Base-by-base conservation (phyloP, 208 protist genomes). In the Wallacemonas sp. region DNA sequence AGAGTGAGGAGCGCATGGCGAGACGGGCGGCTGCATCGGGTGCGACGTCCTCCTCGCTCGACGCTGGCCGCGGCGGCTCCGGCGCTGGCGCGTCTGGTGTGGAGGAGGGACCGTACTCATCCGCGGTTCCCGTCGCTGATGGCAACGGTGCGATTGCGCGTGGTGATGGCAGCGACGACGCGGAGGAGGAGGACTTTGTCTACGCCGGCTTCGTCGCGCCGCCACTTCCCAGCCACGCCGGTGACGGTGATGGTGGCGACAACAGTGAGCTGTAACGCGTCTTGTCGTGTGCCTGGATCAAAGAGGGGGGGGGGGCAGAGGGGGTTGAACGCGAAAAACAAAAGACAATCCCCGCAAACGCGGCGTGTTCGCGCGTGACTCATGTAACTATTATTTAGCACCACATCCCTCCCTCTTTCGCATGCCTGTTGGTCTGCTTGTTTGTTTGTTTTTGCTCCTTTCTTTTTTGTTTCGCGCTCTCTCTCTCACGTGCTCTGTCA, bases 171-270 rank as follows among this genome's bases (percentile, higher is more conserved):
- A 36, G 30, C 21, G 58, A 46, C 26, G 62, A 23, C 19, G 67
- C 64, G 54, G 34, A 65, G 14, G 65, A 67, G 14, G 62, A 49
- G 1, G 54, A 58, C 23, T 54, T 64, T 29, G 65, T 68, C 9
- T 85, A 89, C 61, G 63, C 70, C 8, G 78, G 80, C 44, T 86
- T 79, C 49, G 67, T 86, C 24, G 80, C 80, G 5, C 80, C 83
- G 3, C 76, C 80, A 30, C 19, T 71, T 27, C 16, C 27, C 8
- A 39, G 12, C 54, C 27, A 56, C n/a, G 19, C 24, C 21, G 33
- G 17, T 9, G 41, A 48, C 38, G 9, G 12, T n/a, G n/a, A n/a
- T n/a, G n/a, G n/a, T n/a, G n/a, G n/a, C n/a, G n/a, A n/a, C n/a
- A n/a, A n/a, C n/a, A n/a, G n/a, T n/a, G n/a, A n/a, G n/a, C n/a